A percentile compares a stretch with the other conserved stretches of the same genome.
Conservation (phyloP, 495 filamentous ascomycete genomes). For the Penicillium angulare region DNA sequence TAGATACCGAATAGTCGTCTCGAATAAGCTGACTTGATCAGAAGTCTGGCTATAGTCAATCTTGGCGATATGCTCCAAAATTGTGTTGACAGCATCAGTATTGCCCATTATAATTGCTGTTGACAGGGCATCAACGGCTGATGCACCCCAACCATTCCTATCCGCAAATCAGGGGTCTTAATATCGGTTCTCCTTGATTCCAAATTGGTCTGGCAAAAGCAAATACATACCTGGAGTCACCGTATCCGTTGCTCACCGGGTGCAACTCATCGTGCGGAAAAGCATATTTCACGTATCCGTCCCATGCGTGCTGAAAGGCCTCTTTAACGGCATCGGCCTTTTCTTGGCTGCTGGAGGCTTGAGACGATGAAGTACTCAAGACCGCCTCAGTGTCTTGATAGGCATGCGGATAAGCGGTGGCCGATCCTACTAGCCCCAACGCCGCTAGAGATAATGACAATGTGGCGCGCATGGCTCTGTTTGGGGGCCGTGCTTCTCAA, state of each 20-base stretch:
- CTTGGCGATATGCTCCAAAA: slow-evolving; percentile 63
- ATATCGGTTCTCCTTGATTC: not conserved
- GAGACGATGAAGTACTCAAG: slow-evolving; percentile 2
- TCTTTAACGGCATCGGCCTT: slow-evolving; percentile 68
- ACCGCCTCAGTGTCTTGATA: slow-evolving; percentile 7
- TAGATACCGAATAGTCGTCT: slow-evolving; percentile 88
- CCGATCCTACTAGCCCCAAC: slow-evolving; percentile 26
- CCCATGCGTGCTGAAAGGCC: slow-evolving; percentile 75
- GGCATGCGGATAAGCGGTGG: slow-evolving; percentile 18
- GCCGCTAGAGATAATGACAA: slow-evolving; percentile 27
- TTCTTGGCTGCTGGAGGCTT: slow-evolving; percentile 13
- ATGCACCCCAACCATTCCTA: slow-evolving; percentile 87
- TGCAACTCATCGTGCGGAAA: slow-evolving; percentile 76
- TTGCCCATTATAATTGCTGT: slow-evolving; percentile 80
- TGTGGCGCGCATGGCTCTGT: slow-evolving; percentile 30
- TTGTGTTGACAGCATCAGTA: slow-evolving; percentile 61
- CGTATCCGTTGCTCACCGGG: slow-evolving; percentile 62
- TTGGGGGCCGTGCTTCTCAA: not conserved
- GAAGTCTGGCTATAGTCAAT: slow-evolving; percentile 67
- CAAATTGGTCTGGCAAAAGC: not conserved
- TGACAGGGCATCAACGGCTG: slow-evolving; percentile 76
- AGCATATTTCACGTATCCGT: slow-evolving; percentile 77
- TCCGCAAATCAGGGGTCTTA: slow-evolving; percentile 14
- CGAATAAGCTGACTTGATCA: slow-evolving; percentile 69
- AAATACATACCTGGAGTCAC: slow-evolving; percentile 63